Base-by-base conservation (phyloP, 108 stramenopile genomes). In the Ochromonas danica region DNA sequence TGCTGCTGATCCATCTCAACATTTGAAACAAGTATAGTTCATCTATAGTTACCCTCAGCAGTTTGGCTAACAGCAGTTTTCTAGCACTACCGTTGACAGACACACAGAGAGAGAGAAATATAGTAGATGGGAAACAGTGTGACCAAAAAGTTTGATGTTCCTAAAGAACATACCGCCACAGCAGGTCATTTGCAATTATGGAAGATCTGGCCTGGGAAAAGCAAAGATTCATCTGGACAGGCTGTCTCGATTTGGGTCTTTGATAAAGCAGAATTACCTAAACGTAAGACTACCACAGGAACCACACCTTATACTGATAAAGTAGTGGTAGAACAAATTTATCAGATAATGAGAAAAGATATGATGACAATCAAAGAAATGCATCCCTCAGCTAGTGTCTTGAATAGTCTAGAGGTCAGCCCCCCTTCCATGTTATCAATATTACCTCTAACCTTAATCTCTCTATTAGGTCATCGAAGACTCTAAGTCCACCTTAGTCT, bases 311-410 rank as follows among this genome's bases (percentile, higher is more conserved):
- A 35, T 6, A 75, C 72, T 10, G 72, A 75, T 27, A 75, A 75
- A 60, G 41, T 22, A 10, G 22, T 31, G 10, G 10, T 36, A 36
- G 72, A 75, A 42, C n/a, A 33, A 25, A 60, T 75, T 27, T 75
- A 30, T 75, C 72, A 75, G 25, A 75, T 75, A 6, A 75, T 75
- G 72, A 75, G 38, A 60, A 75, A 75, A 25, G 72, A 75, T 36
- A 14, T 75, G 31, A 3, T 14, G 38, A 10, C 25, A 31, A 75
- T 75, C 14, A 75, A 36, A 36, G 72, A 75, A 27, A 14, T 6
- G 3, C 17, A 45, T 6, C 40, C 10, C 6, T 45, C 14, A 35
- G 10, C 17, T 10, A 28, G 35, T 67, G 35, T 67, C 10, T 3
- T 67, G 33, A 22, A 41, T 42, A 42, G 10, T 75, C 17, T 42